Evolutionary conservation across 2,329 filamentous ascomycete species (phyloP).

Genomic region (Fusarium mexicanum): DNA sequence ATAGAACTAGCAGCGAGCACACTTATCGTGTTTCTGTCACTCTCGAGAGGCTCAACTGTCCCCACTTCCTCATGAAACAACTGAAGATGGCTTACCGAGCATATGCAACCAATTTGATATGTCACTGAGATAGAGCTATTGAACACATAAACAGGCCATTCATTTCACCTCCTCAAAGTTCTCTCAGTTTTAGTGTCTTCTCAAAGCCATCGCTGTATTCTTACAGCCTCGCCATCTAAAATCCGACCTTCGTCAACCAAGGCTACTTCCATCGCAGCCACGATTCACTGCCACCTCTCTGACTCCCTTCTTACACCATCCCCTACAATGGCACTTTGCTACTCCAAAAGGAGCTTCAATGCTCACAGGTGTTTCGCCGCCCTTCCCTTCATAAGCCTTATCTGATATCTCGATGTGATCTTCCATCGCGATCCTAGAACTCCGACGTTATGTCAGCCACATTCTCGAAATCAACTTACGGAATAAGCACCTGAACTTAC

Average conservation of each 20-base stretch:
- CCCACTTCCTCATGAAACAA: background rate
- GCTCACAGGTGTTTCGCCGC: no score
- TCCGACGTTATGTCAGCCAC: background rate
- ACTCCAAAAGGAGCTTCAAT: no score
- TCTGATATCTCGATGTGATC: background rate
- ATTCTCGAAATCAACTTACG: fast-evolving
- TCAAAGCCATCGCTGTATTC: fast-evolving
- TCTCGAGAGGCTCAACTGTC: fast-evolving
- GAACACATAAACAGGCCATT: fast-evolving
- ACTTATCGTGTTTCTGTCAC: fast-evolving
- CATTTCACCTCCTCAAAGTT: fast-evolving
- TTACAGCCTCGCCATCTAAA: background rate
- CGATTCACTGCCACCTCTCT: fast-evolving
- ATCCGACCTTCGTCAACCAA: background rate
- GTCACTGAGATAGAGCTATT: background rate
- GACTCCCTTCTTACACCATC: background rate
- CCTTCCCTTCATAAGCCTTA: no score
- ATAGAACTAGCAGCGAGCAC: fast-evolving
- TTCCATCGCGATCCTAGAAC: background rate
- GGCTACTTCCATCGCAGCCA: fast-evolving
- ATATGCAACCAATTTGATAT: background rate
- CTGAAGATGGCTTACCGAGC: background rate
- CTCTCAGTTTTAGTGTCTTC: fast-evolving
- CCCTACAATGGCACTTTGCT: fast-evolving
- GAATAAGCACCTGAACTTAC: background rate